These are phyloP conservation scores for Stylosanthes scabra DNA, from an alignment of 331 rosid species.

Conservation along the genomic window DNA sequence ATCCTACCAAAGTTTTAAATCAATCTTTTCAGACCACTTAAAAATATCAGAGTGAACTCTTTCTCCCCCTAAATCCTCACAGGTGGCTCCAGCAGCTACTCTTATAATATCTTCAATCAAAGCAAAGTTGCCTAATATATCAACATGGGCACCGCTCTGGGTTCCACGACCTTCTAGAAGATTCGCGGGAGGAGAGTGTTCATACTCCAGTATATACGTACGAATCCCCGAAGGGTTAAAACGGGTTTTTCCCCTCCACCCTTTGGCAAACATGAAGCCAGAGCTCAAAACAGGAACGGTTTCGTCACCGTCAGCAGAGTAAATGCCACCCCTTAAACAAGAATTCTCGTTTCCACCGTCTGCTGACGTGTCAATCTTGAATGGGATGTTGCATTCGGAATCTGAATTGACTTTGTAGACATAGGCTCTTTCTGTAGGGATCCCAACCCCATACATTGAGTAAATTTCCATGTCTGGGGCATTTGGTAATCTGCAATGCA, in stretches of 20 bases:
- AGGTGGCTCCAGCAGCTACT: constrained; percentile 83
- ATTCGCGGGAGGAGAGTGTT: constrained; percentile 84
- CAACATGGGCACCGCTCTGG: constrained; percentile 92
- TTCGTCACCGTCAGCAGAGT: constrained; percentile 75
- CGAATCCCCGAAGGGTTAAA: constrained; percentile 81
- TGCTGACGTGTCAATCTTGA: constrained; percentile 83
- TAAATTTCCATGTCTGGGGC: constrained; percentile 95
- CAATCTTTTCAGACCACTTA: constrained; percentile 79
- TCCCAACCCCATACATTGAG: constrained; percentile 93
- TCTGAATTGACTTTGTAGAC: constrained; percentile 69
- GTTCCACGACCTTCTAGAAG: constrained; percentile 90
- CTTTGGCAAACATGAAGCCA: constrained; percentile 89
- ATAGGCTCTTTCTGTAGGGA: constrained; percentile 95
- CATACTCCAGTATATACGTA: constrained; percentile 72
- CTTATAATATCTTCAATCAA: constrained; percentile 79
- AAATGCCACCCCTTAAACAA: constrained; percentile 79
- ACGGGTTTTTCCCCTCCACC: constrained; percentile 84
- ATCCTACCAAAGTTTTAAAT: constrained; percentile 50
- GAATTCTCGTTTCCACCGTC: constrained; percentile 58
- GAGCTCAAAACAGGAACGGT: constrained; percentile 86
- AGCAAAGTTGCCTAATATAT: constrained; percentile 90
- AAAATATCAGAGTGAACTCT: constrained; percentile 73
- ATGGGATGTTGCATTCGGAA: constrained; percentile 88
- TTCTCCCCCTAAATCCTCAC: constrained; percentile 84
- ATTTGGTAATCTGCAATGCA: constrained; percentile 71